phyloP scores from a whole-genome alignment of 257 asterid species.

The Thymus mandschuricus region DNA sequence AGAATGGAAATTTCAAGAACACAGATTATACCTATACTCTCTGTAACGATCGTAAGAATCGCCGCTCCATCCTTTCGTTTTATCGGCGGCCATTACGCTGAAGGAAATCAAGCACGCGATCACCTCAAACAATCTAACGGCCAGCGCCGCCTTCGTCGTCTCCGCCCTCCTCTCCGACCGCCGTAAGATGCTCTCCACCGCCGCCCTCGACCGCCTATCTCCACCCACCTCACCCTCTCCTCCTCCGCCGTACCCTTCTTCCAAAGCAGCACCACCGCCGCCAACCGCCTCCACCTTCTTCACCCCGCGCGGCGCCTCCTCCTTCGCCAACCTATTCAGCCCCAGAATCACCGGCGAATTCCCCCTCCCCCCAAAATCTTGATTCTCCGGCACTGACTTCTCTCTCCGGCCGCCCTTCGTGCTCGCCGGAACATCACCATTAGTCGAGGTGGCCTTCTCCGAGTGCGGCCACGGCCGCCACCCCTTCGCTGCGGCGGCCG shows the following conservation, averaged over 20 bases:
- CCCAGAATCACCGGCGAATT: slow-evolving; percentile 48
- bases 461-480: slow-evolving; percentile 50
- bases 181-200: slow-evolving; percentile 41
- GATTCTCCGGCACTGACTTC: slow-evolving; percentile 44
- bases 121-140: slow-evolving; percentile 67
- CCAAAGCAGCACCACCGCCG: slow-evolving; percentile 39
- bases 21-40: slow-evolving; percentile 83
- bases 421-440: slow-evolving; percentile 38
- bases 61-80: slow-evolving; percentile 95
- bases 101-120: slow-evolving; percentile 72
- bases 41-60: slow-evolving; percentile 89
- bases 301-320: slow-evolving; percentile 46
- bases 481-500: slow-evolving; percentile 37
- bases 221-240: slow-evolving; percentile 52
- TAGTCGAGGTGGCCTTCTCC: slow-evolving; percentile 44
- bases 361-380: slow-evolving; percentile 39
- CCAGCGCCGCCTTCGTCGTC: slow-evolving; percentile 57
- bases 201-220: slow-evolving; percentile 49
- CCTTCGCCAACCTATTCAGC: slow-evolving; percentile 48
- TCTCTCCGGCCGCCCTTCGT: slow-evolving; percentile 33
- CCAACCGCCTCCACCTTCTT: slow-evolving; percentile 55
- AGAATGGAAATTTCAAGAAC: neutral
- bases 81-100: slow-evolving; percentile 95
- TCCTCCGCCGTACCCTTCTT: slow-evolving; percentile 42
- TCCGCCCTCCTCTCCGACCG: slow-evolving; percentile 48